These are phyloP conservation scores for Teunomyces funiuensis DNA, from an alignment of 805 yeast genomes.

Conservation along the genomic window DNA sequence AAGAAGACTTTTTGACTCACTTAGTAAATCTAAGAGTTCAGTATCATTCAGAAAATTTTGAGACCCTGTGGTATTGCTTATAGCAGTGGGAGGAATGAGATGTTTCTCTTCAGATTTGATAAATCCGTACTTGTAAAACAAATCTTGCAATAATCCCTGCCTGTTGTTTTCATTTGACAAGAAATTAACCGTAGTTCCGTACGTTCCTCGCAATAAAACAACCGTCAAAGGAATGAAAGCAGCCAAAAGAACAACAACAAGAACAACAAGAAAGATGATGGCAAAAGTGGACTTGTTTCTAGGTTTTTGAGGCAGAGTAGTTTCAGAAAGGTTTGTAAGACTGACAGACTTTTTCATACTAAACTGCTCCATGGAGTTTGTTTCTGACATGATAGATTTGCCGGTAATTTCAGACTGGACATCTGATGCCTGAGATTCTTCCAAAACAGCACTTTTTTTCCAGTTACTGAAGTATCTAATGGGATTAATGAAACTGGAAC, in stretches of 20 bases:
- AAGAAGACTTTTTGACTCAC: conserved; percentile 25
- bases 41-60: background rate
- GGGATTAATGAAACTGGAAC: conserved; percentile 14
- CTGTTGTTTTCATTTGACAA: conserved; percentile 24
- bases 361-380: conserved; percentile 1
- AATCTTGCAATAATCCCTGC: conserved; percentile 6
- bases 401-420: background rate
- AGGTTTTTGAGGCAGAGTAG: background rate
- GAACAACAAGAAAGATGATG: conserved; percentile 4
- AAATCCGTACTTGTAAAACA: conserved; percentile 7
- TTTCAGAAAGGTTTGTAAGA: background rate
- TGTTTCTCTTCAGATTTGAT: background rate
- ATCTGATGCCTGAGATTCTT: conserved; percentile 12
- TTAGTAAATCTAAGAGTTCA: background rate
- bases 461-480: conserved; percentile 11
- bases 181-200: conserved; percentile 22
- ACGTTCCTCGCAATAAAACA: conserved; percentile 32
- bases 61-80: background rate
- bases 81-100: background rate
- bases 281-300: no score
- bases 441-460: conserved; percentile 13
- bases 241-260: conserved; percentile 14
- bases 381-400: background rate
- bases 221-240: conserved; percentile 23
- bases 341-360: background rate